A percentile compares a stretch with the other conserved stretches of the same genome.
Conservation (phyloP, 257 asterid species). For the Handroanthus guayacan region DNA sequence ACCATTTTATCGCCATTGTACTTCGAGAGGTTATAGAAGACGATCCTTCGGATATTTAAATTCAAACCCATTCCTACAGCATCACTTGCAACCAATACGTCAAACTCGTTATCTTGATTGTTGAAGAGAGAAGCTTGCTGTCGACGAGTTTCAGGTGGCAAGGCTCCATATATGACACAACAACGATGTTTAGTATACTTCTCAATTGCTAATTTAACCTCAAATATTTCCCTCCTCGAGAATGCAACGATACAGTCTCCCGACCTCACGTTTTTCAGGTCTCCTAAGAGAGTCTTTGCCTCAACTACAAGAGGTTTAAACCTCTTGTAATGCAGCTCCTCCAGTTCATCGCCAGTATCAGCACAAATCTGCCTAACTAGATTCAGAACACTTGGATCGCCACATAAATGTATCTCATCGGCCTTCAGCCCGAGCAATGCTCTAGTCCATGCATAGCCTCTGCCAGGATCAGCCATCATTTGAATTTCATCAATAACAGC, state of each 20-base stretch:
- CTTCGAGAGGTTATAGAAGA: constrained; percentile 73
- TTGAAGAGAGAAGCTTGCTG: constrained; percentile 91
- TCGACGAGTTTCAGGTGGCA: constrained; percentile 96
- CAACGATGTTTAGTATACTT: constrained; percentile 83
- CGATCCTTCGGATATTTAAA: constrained; percentile 76
- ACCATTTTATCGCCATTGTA: constrained; percentile 85
- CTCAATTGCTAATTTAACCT: constrained; percentile 89
- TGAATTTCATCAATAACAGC: constrained; percentile 96
- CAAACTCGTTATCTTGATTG: constrained; percentile 67
- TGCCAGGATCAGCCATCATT: constrained; percentile 83
- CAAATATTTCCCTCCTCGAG: constrained; percentile 92
- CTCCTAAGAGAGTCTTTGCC: constrained; percentile 89
- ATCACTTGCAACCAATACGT: constrained; percentile 92
- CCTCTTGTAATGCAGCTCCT: constrained; percentile 73
- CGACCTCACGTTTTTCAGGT: constrained; percentile 73
- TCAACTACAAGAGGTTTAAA: constrained; percentile 94
- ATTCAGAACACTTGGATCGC: constrained; percentile 95
- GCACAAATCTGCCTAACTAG: constrained; percentile 69
- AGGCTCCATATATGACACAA: constrained; percentile 91
- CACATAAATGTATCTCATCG: constrained; percentile 94
- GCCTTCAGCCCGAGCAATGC: constrained; percentile 92
- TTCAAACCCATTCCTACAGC: constrained; percentile 99
- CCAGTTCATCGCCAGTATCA: constrained; percentile 87
- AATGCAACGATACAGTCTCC: constrained; percentile 98
- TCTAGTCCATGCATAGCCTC: constrained; percentile 98